These are phyloP conservation scores for Trichocladium antarcticum DNA, from an alignment of 495 filamentous ascomycete species.

Conservation along the genomic window DNA sequence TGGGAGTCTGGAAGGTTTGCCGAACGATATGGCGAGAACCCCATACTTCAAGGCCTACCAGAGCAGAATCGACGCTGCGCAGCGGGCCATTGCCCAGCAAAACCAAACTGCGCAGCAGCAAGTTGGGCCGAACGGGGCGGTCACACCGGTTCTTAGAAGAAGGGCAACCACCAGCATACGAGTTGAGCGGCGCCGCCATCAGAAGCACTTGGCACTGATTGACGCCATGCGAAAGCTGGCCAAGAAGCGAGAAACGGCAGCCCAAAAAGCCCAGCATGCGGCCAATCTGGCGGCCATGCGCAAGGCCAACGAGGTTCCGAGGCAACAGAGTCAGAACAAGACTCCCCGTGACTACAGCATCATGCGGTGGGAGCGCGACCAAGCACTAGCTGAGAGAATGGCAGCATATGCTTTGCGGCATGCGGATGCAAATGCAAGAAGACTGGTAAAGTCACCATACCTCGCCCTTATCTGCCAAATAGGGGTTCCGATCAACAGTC, in stretches of 20 bases:
- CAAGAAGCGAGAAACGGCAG: constrained; percentile 76
- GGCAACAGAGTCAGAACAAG: constrained; percentile 42
- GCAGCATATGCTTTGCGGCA: constrained; percentile 55
- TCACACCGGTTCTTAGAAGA: constrained; percentile 45
- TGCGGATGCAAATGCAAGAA: constrained; percentile 34
- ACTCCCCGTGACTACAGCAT: constrained; percentile 84
- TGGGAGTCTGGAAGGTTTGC: constrained; percentile 73
- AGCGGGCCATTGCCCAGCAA: constrained; percentile 50
- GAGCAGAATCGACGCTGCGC: constrained; percentile 65
- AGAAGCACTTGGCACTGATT: constrained; percentile 73
- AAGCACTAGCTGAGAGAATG: constrained; percentile 64
- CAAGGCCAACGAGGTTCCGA: constrained; percentile 57
- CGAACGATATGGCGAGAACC: constrained; percentile 83
- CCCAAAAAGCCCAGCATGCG: constrained; percentile 77
- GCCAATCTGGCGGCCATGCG: constrained; percentile 57
- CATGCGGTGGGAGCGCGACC: constrained; percentile 73
- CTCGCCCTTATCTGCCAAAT: constrained; percentile 6
- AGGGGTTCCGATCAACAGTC: constrained; percentile 10
- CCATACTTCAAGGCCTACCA: constrained; percentile 86
- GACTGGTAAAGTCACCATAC: constrained; percentile 38
- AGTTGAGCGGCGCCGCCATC: constrained; percentile 76
- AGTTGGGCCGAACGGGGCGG: constrained; percentile 44
- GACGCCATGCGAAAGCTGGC: constrained; percentile 92
- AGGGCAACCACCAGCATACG: constrained; percentile 60
- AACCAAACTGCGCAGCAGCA: constrained; percentile 46